Evolutionary conservation across 2,329 filamentous ascomycete species (phyloP), one percentile per base, ranked within the genome.

Genomic region (Leptographium galeiforme): DNA sequence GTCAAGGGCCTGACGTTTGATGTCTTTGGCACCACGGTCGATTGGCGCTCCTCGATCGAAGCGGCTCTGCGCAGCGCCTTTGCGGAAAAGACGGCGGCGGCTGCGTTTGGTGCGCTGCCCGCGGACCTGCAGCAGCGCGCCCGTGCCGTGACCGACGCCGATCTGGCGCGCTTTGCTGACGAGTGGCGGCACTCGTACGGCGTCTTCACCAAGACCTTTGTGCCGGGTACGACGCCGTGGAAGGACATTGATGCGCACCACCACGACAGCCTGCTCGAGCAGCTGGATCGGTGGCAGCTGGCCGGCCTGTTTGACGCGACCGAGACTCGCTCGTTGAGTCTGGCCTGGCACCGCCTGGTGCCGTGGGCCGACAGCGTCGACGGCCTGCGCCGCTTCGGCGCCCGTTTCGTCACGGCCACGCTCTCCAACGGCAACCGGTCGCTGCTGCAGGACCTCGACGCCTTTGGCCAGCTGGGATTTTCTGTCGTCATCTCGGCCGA

Each of bases 1-100:
- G 61, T 78, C 57, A 79, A 80, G 59, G 84, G 78, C 8, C 70
- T 89, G 38, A 74, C 82, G 52, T 89, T 88, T 62, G 85, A 89
- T 68, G 78, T 89, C 61, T 89, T 90, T 66, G 86, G 86, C 59
- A 93, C 88, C 1, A 80, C 84, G 57, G 87, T 93, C 47, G 77
- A 91, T 70, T 91, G 87, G 86, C 82, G 86, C 54, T 72, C 72
- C 41, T 79, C 81, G 2, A 79, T 93, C 19, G 78, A 74, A 14
- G 68, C 73, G 10, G 77, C 79, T 52, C 75, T 93, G 48, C 64
- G 68, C 30, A 63, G 71, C 12, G 72, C 73, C 41, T 75, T 79
- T 14, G 63, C 67, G 33, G 66, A 70, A 54, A 76, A 78, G 60
- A 62, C 63, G 14, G 69, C 71, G 2, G 70, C 82, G 36, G 69